These are phyloP conservation scores for Monosporozyma yasuniensis DNA, from an alignment of 805 yeast genomes.

Conservation along the genomic window DNA sequence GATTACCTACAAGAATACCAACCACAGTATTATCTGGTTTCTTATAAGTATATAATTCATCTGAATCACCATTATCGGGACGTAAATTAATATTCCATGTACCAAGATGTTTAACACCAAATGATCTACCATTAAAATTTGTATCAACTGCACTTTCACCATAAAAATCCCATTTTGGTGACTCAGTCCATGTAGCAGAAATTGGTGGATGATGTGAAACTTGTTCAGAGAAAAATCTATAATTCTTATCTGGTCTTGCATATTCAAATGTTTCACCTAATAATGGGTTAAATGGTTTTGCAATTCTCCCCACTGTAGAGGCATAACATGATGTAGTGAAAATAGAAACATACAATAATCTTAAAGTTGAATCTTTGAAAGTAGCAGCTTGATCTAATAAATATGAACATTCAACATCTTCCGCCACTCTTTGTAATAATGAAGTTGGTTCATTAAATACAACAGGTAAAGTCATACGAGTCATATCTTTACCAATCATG, in stretches of 20 bases:
- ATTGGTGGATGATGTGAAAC: constrained; percentile 97
- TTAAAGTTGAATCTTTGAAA: constrained; percentile 63
- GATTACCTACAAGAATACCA: constrained; percentile 88
- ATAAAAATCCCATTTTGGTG: constrained; percentile 85
- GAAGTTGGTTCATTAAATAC: constrained; percentile 94
- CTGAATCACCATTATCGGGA: constrained; percentile 50
- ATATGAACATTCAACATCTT: constrained; percentile 82
- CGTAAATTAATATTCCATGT: constrained; percentile 77
- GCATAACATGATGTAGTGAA: constrained; percentile 94
- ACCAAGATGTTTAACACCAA: constrained; percentile 88
- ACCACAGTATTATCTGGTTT: constrained; percentile 89
- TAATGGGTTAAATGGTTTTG: constrained; percentile 93
- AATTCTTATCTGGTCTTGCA: constrained; percentile 78
- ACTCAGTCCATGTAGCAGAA: constrained; percentile 80
- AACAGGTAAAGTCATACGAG: constrained; percentile 93
- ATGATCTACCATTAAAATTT: constrained; percentile 81
- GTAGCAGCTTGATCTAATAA: constrained; percentile 70
- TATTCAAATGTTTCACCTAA: constrained; percentile 93
- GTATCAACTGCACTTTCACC: constrained; percentile 91
- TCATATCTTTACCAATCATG: constrained; percentile 95
- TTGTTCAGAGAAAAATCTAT: constrained; percentile 80
- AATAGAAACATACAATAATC: constrained; percentile 82
- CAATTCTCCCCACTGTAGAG: constrained; percentile 83
- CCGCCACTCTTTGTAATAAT: constrained; percentile 83
- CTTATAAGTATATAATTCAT: constrained; percentile 83